Conservation (phyloP, 352 stramenopile species). For the Ophiocytium majus region DNA sequence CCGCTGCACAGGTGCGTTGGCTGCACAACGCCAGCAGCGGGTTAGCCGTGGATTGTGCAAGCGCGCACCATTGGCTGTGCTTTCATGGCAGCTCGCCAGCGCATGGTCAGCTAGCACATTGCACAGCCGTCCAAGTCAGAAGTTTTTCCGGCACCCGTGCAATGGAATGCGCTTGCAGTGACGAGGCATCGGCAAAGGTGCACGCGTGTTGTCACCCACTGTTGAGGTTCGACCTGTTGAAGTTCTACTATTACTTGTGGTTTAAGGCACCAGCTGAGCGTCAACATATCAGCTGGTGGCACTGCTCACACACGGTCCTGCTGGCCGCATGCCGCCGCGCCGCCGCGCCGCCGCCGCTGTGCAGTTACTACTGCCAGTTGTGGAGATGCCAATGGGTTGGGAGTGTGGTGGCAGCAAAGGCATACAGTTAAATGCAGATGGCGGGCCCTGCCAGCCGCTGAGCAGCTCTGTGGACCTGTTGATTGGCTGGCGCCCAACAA, state of each 20-base stretch:
- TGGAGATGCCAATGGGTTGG: constrained; percentile 22
- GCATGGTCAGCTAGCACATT: neutral
- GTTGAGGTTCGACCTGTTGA: too few species aligned
- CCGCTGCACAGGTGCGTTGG: neutral
- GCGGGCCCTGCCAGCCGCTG: neutral
- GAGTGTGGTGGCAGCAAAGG: neutral
- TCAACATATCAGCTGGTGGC: too few species aligned
- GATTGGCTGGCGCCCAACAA: constrained; percentile 33
- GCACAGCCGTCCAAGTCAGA: neutral
- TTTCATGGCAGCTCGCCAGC: neutral
- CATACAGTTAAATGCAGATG: neutral
- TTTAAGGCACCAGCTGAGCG: too few species aligned
- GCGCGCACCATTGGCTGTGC: neutral
- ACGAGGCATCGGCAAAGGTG: too few species aligned
- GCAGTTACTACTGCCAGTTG: neutral
- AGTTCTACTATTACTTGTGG: too few species aligned
- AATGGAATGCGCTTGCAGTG: too few species aligned
- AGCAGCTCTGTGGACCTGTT: neutral
- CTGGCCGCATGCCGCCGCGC: neutral
- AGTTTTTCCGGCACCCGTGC: too few species aligned
- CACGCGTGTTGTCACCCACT: too few species aligned
- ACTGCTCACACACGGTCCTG: too few species aligned
- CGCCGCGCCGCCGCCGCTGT: neutral
- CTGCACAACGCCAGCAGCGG: neutral
- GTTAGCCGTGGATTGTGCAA: neutral